Percentiles rank a stretch among this genome's conserved stretches.
These are phyloP conservation scores for Prunus yedoensis DNA, from an alignment of 331 rosid genomes.

Conservation along the genomic window DNA sequence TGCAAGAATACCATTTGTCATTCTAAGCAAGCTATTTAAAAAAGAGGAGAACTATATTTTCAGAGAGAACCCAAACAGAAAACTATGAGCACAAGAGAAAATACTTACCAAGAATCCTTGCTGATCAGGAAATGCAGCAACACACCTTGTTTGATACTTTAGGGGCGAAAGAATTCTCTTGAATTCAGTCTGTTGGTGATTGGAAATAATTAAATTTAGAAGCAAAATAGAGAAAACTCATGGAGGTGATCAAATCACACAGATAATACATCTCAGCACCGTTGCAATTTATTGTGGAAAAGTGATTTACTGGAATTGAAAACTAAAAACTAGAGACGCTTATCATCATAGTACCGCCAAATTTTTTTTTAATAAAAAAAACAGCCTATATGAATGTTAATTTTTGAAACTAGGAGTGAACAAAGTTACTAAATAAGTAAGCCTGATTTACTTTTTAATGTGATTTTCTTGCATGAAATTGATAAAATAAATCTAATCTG, in stretches of 20 bases:
- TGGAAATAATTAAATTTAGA: constrained; percentile 5
- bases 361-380: no score
- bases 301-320: neutral
- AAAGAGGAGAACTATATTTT: no score
- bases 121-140: constrained; percentile 95
- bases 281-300: neutral
- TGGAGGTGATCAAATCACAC: neutral
- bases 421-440: neutral
- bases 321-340: neutral
- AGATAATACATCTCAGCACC: neutral
- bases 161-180: constrained; percentile 78
- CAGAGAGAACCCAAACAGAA: no score
- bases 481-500: neutral
- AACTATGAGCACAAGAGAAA: no score
- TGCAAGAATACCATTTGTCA: no score
- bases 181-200: constrained; percentile 57
- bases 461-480: neutral
- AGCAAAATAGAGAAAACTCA: neutral
- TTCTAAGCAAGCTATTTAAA: no score
- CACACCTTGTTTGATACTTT: constrained; percentile 94
- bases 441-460: neutral
- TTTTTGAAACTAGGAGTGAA: neutral
- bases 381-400: neutral
- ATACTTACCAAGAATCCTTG: no score
- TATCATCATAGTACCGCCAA: no score